phyloP scores from a whole-genome alignment of 2,329 filamentous ascomycete species.

The Onygenales sp. region DNA sequence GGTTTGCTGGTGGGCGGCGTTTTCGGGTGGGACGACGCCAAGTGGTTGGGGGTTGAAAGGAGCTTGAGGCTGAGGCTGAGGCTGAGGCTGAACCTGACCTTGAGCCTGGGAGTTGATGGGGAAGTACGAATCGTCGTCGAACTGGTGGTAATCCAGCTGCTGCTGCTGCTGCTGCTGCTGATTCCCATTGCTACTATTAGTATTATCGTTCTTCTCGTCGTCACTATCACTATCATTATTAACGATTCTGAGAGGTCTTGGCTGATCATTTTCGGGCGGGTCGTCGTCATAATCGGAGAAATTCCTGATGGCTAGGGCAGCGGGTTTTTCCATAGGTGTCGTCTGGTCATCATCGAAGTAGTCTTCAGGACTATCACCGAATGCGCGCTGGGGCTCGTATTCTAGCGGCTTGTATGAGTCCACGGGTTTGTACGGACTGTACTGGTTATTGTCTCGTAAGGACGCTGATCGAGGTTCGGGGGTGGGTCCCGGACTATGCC shows the following conservation, averaged over 20 bases:
- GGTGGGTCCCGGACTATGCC: constrained; percentile 9
- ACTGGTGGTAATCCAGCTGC: background rate
- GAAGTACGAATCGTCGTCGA: background rate
- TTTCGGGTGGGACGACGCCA: constrained; percentile 4
- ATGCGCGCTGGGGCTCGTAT: background rate
- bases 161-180: background rate
- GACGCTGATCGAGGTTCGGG: constrained; percentile 16
- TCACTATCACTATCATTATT: background rate
- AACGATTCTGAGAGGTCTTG: background rate
- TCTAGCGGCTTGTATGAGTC: background rate
- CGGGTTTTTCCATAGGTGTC: background rate
- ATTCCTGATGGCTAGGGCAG: constrained; percentile 2
- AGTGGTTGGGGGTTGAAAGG: constrained; percentile 8
- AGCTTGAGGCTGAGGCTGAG: background rate
- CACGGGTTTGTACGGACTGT: constrained; percentile 5
- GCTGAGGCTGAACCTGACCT: background rate
- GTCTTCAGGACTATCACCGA: background rate
- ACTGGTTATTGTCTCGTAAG: constrained; percentile 4
- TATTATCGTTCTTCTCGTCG: background rate
- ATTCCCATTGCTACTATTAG: background rate
- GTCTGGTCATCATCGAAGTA: constrained; percentile 5
- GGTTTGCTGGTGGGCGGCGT: background rate
- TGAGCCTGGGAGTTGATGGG: background rate
- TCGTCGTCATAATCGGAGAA: background rate
- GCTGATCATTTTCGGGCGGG: background rate